Base-by-base conservation (phyloP, 2,329 filamentous ascomycete genomes). In the Arthrobotrys iridis region DNA sequence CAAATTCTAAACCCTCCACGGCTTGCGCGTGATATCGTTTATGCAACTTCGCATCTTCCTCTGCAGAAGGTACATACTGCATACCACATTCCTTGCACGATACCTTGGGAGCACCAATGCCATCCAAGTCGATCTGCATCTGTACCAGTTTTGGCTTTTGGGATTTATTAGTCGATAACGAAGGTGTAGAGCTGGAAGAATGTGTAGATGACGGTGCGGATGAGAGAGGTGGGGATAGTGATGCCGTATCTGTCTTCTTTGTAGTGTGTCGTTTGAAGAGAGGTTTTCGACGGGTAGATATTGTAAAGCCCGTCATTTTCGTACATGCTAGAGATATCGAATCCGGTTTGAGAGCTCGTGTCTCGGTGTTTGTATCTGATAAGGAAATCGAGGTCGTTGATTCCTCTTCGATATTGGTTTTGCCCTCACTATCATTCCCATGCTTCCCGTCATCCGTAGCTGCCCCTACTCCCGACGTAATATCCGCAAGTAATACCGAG, bases 1-100 rank as follows among this genome's bases (percentile, higher is more conserved):
- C 80, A 87, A 88, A 83, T 77, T 89, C 87, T 18, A 90, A 85
- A 1, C 89, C 89, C 22, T 86, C 85, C 1, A 85, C 82, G 77
- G 88, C 87, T 82, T 87, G 86, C 35, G 86, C 85, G 80, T 90
- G 89, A 77, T 88, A 90, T 77, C 87, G 88, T 77, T 86, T 86
- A 79, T 91, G 89, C 63, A 90, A 79, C 4, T 85, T 85, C n/a
- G 84, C 83, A 78, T 91, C 89, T 78, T 89, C 88, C 4, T 83
- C 81, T 57, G 86, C 86, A 0, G 88, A 89, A 2, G 88, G 86
- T 33, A 88, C 85, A 78, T 90, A 91, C 62, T 89, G 87, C 89
- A 91, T 91, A 0, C 87, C 87, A 78, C 89, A 91, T 1, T 82
- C 83, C 37, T 83, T 82, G 81, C 89, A 91, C 8, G 85, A 87